A percentile compares a stretch with the other conserved stretches of the same genome.
These are phyloP conservation scores for Leccinum pallidistipes DNA, from an alignment of 1,284 basidiomycete species.

Conservation along the genomic window DNA sequence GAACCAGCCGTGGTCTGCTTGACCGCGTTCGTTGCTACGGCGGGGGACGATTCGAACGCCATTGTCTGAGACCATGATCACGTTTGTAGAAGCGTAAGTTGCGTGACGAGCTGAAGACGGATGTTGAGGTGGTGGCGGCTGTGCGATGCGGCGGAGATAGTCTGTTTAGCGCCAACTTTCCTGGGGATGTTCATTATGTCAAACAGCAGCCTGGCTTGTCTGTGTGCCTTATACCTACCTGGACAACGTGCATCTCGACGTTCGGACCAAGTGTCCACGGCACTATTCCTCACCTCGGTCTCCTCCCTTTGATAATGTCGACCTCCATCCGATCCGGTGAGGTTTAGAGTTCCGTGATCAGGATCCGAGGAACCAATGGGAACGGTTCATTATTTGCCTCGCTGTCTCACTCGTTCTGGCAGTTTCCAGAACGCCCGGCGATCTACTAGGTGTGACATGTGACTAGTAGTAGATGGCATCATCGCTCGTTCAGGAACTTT, in stretches of 20 bases:
- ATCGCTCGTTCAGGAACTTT: no score
- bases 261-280: background rate
- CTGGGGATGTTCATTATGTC: background rate
- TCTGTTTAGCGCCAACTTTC: slow-evolving; percentile 1
- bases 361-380: background rate
- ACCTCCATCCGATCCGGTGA: background rate
- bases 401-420: no score
- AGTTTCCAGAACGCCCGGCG: no score
- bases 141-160: slow-evolving; percentile 3
- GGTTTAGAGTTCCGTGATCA: background rate
- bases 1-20: slow-evolving; percentile 82
- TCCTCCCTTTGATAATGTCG: background rate
- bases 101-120: background rate
- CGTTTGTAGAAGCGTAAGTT: background rate
- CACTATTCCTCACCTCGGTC: background rate
- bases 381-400: background rate
- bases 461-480: no score
- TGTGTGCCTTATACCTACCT: slow-evolving; percentile 20
- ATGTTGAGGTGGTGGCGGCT: background rate
- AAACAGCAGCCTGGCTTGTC: background rate
- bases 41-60: slow-evolving; percentile 52
- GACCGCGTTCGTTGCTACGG: slow-evolving; percentile 67
- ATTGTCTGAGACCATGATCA: slow-evolving; percentile 18
- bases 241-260: background rate
- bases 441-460: no score